Evolutionary conservation across 2,329 filamentous ascomycete genomes (phyloP).

Genomic region (Myriosclerotinia curreyana): DNA sequence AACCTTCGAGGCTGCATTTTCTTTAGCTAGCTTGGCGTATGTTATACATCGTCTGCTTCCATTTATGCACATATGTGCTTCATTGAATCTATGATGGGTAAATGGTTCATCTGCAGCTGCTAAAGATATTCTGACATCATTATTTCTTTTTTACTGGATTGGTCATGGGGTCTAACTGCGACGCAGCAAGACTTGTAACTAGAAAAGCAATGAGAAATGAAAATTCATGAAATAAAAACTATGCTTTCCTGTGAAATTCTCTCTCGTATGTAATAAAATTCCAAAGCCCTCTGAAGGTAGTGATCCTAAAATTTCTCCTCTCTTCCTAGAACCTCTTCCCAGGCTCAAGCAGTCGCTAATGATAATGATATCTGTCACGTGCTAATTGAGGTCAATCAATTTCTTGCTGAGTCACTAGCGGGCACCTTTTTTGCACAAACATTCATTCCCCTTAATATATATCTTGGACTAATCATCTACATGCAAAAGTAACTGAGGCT

Average conservation of each 20-base stretch:
- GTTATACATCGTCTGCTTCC: constrained; percentile 15
- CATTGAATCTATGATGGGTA: constrained; percentile 4
- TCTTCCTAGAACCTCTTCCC: neutral
- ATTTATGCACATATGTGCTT: constrained; percentile 20
- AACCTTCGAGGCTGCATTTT: constrained; percentile 19
- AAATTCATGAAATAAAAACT: constrained; percentile 22
- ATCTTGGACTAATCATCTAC: neutral
- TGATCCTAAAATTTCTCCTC: neutral
- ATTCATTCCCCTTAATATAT: neutral
- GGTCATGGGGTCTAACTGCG: constrained; percentile 25
- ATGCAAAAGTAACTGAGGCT: neutral
- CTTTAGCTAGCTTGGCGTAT: constrained; percentile 17
- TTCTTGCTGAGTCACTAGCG: constrained; percentile 9
- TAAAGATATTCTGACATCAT: constrained; percentile 27
- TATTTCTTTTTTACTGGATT: constrained; percentile 28
- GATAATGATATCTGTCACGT: neutral
- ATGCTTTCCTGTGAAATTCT: neutral
- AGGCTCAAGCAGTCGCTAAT: neutral
- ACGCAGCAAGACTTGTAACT: constrained; percentile 33
- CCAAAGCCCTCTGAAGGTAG: neutral
- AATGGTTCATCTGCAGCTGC: constrained; percentile 8
- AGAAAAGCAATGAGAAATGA: constrained; percentile 31
- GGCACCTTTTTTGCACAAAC: constrained; percentile 1
- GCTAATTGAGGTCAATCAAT: neutral
- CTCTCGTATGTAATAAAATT: neutral